Conservation (phyloP, 345 rosid genomes). For the Draba incana region DNA sequence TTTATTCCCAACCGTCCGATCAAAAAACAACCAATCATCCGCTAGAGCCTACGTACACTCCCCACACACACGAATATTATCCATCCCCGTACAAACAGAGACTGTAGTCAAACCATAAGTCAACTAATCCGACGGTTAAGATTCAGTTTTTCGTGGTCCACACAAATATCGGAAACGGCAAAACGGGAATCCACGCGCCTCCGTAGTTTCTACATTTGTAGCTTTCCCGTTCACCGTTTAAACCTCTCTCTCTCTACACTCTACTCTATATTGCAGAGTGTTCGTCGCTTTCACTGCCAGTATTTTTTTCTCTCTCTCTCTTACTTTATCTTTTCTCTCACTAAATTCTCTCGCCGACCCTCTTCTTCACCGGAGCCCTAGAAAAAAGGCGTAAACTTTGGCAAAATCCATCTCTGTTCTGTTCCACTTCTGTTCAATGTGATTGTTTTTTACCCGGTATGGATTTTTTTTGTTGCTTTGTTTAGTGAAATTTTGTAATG, state of each 20-base stretch:
- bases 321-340: neutral
- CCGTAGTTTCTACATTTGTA: slow-evolving; percentile 36
- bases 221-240: slow-evolving; percentile 35
- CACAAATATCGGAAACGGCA: slow-evolving; percentile 10
- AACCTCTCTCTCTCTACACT: slow-evolving; percentile 30
- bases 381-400: neutral
- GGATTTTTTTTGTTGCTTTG: neutral
- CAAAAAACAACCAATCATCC: neutral
- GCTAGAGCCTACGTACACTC: neutral
- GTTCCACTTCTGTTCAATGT: neutral
- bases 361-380: slow-evolving; percentile 36
- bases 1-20: slow-evolving; percentile 26
- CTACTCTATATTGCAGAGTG: slow-evolving; percentile 39
- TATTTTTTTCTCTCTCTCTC: slow-evolving; percentile 13
- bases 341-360: slow-evolving; percentile 34
- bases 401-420: neutral
- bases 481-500: slow-evolving; percentile 1
- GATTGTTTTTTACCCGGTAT: slow-evolving; percentile 28
- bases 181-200: slow-evolving; percentile 42
- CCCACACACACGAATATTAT: neutral
- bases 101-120: slow-evolving; percentile 17
- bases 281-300: slow-evolving; percentile 46
- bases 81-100: neutral
- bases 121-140: slow-evolving; percentile 28
- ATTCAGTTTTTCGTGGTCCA: slow-evolving; percentile 24